Base-by-base conservation (phyloP, 768 basidiomycete genomes). In the Kwoniella heveanensis region DNA sequence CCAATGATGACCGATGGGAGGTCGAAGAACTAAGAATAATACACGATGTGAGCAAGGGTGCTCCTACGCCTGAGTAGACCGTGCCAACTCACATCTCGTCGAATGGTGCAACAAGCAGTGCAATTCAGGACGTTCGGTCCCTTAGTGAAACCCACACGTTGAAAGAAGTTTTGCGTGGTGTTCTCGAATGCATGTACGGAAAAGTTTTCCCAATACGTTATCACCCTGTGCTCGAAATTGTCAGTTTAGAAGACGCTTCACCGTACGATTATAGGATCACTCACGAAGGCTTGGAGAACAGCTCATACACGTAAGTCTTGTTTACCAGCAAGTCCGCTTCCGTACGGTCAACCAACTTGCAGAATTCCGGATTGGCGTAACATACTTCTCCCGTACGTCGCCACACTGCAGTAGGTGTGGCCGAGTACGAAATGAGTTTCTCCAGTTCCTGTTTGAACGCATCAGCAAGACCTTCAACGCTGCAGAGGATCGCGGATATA, bases 341-440 rank as follows among this genome's bases (percentile, higher is more conserved):
- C 9, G 86, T 86, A 90, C 92, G 94, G 70, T 90, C 91, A 9
- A 92, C 93, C 66, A 99, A 83, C 85, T 91, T 88, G 79, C 89
- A 91, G 77, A 99, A 98, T 81, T 99, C 96, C 5, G 92, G 90
- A 0, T 93, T 94, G 51, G 93, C 96, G 50, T 96, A 87, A 75
- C 92, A 94, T 25, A 99, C 93, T 82, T 99, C 96, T 72, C 96
- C 96, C 21, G 96, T 99, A 54, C 96, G 85, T 49, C 96, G 88
- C 95, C 95, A 99, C 12, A 95, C 90, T 46, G 94, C 92, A 1
- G 95, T 98, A 1, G 95, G 95, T 27, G 95, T 98, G 12, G 95
- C 95, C 71, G 90, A 94, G 80, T 91, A 96, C 55, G 92, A 92
- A 63, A 98, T 96, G 65, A 98, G 85, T 81, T 96, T 97, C 81